These are phyloP conservation scores for Lathyrus sativus DNA, from an alignment of 306 rosid genomes.

Conservation along the genomic window DNA sequence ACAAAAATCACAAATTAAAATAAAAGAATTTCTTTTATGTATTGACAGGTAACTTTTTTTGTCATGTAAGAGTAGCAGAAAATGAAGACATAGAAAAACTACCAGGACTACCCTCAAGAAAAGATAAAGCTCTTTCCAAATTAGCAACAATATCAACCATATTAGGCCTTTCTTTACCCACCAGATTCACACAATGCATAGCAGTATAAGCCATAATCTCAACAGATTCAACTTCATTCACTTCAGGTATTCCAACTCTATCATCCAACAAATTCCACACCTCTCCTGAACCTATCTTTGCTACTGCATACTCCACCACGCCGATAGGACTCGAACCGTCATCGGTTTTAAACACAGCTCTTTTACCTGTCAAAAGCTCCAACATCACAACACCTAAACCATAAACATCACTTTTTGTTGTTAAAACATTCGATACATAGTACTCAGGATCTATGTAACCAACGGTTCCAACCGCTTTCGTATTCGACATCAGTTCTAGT, in stretches of 20 bases:
- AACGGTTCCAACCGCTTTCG: constrained; percentile 49
- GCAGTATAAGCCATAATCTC: constrained; percentile 54
- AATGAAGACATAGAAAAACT: constrained; percentile 39
- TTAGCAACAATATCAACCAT: constrained; percentile 51
- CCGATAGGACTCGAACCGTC: constrained; percentile 37
- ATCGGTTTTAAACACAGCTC: constrained; percentile 44
- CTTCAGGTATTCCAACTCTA: constrained; percentile 51
- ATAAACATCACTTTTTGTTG: constrained; percentile 56
- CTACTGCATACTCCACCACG: constrained; percentile 43
- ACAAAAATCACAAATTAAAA: not conserved
- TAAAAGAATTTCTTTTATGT: constrained; percentile 37
- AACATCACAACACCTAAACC: constrained; percentile 55
- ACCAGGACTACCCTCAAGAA: constrained; percentile 36
- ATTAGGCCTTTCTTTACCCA: constrained; percentile 49
- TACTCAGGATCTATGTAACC: constrained; percentile 63
- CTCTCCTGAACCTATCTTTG: constrained; percentile 47
- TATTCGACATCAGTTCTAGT: constrained; percentile 18
- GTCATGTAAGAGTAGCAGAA: constrained; percentile 36
- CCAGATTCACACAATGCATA: constrained; percentile 52
- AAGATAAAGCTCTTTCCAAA: constrained; percentile 50
- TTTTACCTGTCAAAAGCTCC: constrained; percentile 57
- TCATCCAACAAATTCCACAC: constrained; percentile 48
- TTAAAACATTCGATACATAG: constrained; percentile 47
- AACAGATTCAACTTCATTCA: constrained; percentile 46
- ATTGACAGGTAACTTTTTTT: not conserved